Percentiles rank a stretch among this genome's conserved stretches.
phyloP scores from a whole-genome alignment of 495 filamentous ascomycete species.

The Aspergillus indologenus region DNA sequence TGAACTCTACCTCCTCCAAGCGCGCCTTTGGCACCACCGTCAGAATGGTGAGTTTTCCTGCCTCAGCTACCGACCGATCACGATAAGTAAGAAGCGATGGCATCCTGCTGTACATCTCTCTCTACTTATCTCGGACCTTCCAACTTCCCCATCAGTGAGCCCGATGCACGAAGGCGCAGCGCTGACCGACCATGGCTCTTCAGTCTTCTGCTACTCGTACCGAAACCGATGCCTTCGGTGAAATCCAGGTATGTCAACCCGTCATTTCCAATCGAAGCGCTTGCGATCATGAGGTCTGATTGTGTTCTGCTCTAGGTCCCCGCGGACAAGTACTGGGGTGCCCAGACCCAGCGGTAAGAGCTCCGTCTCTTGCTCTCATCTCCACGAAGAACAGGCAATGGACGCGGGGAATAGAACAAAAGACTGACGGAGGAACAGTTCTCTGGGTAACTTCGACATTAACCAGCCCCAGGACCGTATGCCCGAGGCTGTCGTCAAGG shows the following conservation, averaged over 20 bases:
- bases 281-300: constrained; percentile 16
- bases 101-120: background rate
- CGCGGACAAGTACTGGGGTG: constrained; percentile 97
- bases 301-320: constrained; percentile 57
- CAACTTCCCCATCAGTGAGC: background rate
- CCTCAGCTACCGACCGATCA: background rate
- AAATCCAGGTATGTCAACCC: constrained; percentile 59
- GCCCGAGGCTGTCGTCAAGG: constrained; percentile 86
- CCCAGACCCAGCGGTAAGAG: constrained; percentile 84
- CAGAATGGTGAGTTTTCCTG: constrained; percentile 37
- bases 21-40: constrained; percentile 43
- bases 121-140: background rate
- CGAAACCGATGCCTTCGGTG: constrained; percentile 96
- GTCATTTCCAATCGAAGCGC: background rate
- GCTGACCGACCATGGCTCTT: constrained; percentile 15
- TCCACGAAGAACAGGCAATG: background rate
- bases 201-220: constrained; percentile 55
- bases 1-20: constrained; percentile 36
- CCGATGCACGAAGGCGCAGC: background rate
- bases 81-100: background rate
- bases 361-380: background rate
- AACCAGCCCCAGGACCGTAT: constrained; percentile 99
- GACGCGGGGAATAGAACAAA: constrained; percentile 6
- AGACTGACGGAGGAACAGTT: constrained; percentile 43
- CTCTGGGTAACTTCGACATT: constrained; percentile 96